Evolutionary conservation across 2,329 filamentous ascomycete genomes (phyloP), one percentile per base, ranked within the genome.

Genomic region (Fusarium burgessii): DNA sequence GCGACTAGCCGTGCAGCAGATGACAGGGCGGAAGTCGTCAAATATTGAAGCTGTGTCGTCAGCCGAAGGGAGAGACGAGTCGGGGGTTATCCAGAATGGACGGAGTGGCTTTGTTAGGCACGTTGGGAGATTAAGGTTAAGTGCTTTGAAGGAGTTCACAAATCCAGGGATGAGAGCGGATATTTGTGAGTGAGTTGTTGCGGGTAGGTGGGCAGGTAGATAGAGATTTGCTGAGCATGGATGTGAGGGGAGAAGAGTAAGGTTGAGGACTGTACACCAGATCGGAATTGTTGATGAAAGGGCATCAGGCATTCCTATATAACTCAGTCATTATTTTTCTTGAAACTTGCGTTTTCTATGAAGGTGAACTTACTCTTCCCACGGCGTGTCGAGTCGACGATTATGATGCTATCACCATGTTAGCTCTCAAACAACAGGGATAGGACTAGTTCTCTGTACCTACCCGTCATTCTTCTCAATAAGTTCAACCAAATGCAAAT

Each of bases 281-380:
- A 97, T 93, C 4, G 96, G 95, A 29, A 98, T 86, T 0, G 96
- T 98, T 80, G 97, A 98, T 75, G 92, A 94, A 20, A 99, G 86
- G 18, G 96, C 95, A 82, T 99, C 96, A 2, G 96, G 95, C 90
- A 98, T 97, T 74, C 89, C 90, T 92, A 70, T 20, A 33, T 54
- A 58, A 65, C 46, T 62, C 38, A 45, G 49, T 25, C 47, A 15
- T 29, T 25, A 12, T 25, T 32, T 54, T 33, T 15, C 15, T 25
- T 5, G 42, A 46, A 18, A 18, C 45, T 18, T 62, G 23, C 10
- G 27, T 27, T 11, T 20, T 36, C 23, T 7, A 23, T 55, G n/a
- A 38, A 14, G 36, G 32, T 33, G 32, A 81, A 43, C 86, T 74
- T 84, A 89, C 92, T 88, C 83, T 98, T 98, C 13, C 96, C 96